Evolutionary conservation across 495 filamentous ascomycete genomes (phyloP).

Genomic region (Xylaria flabelliformis): DNA sequence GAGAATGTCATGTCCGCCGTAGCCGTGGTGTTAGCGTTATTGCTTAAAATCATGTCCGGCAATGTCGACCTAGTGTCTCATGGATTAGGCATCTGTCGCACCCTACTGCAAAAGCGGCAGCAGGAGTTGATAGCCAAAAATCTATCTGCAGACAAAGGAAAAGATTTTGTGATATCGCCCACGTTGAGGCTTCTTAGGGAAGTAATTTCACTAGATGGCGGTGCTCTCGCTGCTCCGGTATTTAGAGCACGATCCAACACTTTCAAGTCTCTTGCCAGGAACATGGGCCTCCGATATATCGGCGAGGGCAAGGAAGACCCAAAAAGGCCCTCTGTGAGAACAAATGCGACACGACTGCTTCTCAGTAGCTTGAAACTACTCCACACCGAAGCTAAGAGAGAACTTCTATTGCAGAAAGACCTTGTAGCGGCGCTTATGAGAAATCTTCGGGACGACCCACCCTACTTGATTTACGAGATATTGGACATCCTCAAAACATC

Average conservation of each 20-base stretch:
- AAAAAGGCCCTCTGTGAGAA: constrained; percentile 72
- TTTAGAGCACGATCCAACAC: constrained; percentile 73
- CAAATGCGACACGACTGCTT: constrained; percentile 76
- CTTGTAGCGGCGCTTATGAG: constrained; percentile 71
- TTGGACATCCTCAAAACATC: constrained; percentile 67
- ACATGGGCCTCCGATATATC: constrained; percentile 59
- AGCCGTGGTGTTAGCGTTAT: constrained; percentile 74
- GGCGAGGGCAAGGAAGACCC: constrained; percentile 61
- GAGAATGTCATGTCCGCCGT: constrained; percentile 77
- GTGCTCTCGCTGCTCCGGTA: constrained; percentile 70
- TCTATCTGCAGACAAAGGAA: constrained; percentile 72
- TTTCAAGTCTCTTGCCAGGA: constrained; percentile 72
- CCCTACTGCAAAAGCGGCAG: constrained; percentile 74
- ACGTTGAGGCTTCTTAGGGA: constrained; percentile 81
- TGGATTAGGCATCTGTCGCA: constrained; percentile 74
- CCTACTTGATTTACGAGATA: constrained; percentile 71
- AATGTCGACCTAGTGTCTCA: constrained; percentile 72
- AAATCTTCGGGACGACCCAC: constrained; percentile 73
- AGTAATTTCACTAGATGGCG: constrained; percentile 79
- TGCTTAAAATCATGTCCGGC: constrained; percentile 74
- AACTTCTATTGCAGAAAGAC: constrained; percentile 76
- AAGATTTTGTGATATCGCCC: constrained; percentile 85
- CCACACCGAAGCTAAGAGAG: constrained; percentile 70
- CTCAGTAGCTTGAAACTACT: constrained; percentile 76
- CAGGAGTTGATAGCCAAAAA: constrained; percentile 74